Base-by-base conservation (phyloP, 441 rosid species). In the Dalechampia spathulata region DNA sequence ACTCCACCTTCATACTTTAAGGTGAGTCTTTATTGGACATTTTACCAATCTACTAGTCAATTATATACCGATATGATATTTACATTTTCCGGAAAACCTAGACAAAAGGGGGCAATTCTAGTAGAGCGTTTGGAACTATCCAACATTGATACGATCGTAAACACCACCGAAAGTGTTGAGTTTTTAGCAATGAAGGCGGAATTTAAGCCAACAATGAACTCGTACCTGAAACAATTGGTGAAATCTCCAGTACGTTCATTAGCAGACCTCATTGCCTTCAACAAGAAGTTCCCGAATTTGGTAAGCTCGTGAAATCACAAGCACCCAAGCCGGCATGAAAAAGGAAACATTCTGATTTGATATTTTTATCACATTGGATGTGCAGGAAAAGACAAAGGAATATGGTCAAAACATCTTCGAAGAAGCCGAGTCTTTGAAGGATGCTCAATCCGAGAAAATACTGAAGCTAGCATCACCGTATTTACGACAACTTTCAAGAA, bases 181-280 rank as follows among this genome's bases (percentile, higher is more conserved):
- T 49, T 36, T 1, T 26, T 11, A 23, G 82, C 82, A n/a, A 4
- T 65, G 38, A 1, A 75, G 27, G 85, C 84, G 0, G 91, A 84
- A 82, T 81, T 90, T 68, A 82, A 86, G 60, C 49, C 75, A 28
- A 58, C 74, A 13, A 52, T 89, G 5, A 83, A 86, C 58, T 49
- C 67, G 12, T 82, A 86, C 58, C 75, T 86, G 21, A 53, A 61
- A 40, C 73, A 65, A 38, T 59, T 86, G 52, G 80, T 74, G 55
- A 52, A 47, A 40, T 83, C 88, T 34, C 88, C 88, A 2, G 86
- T 79, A 53, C 71, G 76, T 61, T 73, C 90, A 51, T 64, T 83
- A 62, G 84, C 86, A 20, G 90, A 78, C 15, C 62, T 78, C 37
- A 85, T 83, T 55, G 82, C 83, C 10, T 82, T 73, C 80, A 82